Percentiles rank a stretch among this genome's conserved stretches.
phyloP scores from a whole-genome alignment of 345 rosid species.

The Citrus sp. region DNA sequence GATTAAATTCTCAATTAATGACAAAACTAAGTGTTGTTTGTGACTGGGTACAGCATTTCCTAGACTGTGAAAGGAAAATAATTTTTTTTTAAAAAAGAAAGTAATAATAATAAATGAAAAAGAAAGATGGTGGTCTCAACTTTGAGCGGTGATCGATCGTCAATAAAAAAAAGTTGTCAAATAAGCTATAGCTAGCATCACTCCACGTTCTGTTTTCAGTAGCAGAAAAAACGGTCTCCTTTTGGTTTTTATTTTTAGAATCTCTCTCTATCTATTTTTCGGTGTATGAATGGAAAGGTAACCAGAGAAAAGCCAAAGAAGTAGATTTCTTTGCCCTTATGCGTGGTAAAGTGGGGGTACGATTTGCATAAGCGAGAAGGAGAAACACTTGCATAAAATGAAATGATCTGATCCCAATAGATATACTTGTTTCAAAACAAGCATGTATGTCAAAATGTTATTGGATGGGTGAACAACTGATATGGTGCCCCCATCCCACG shows the following conservation, averaged over 20 bases:
- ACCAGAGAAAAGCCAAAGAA: neutral
- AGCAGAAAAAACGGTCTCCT: neutral
- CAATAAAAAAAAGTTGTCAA: neutral
- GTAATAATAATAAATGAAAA: neutral
- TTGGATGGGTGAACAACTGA: neutral
- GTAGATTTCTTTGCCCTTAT: neutral
- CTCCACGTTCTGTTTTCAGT: neutral
- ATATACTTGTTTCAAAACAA: too few species aligned
- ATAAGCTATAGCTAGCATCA: neutral
- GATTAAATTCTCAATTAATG: neutral
- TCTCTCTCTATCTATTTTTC: too few species aligned
- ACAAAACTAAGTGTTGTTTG: neutral
- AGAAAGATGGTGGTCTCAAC: neutral
- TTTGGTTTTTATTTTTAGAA: too few species aligned
- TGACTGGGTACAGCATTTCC: conserved; percentile 1
- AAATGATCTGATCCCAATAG: neutral
- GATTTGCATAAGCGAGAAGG: neutral
- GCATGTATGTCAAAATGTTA: neutral
- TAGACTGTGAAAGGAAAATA: neutral
- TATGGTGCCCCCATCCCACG: neutral
- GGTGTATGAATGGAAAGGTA: neutral
- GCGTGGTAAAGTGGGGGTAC: neutral
- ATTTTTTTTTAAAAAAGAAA: neutral
- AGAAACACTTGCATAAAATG: neutral
- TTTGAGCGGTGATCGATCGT: neutral